Evolutionary conservation across 306 rosid species (phyloP).

Genomic region (Fragaria vesca): DNA sequence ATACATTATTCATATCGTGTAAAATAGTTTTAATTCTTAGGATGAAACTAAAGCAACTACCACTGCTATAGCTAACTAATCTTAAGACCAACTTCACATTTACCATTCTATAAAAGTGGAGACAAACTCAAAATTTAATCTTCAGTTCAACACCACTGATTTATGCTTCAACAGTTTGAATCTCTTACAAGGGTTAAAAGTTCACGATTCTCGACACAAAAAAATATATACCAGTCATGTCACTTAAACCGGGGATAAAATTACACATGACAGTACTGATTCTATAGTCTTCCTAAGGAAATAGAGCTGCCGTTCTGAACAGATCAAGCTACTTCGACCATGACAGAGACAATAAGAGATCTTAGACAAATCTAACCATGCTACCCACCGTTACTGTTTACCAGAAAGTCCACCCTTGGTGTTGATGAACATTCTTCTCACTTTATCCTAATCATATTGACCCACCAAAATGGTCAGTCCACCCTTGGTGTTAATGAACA

Average conservation of each 20-base stretch:
- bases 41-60: not conserved
- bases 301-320: not conserved
- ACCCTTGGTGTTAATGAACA: not conserved
- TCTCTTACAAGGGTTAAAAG: not conserved
- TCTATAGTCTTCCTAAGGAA: not conserved
- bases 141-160: not conserved
- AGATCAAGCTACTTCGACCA: not conserved
- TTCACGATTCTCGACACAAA: not conserved
- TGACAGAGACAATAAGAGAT: no score
- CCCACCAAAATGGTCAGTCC: not conserved
- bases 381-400: no score
- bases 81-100: not conserved
- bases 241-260: not conserved
- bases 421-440: not conserved
- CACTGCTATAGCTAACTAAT: not conserved
- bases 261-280: not conserved
- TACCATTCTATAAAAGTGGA: not conserved
- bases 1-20: not conserved
- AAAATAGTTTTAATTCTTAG: not conserved
- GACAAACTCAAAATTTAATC: not conserved
- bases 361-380: no score
- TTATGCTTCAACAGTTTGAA: not conserved
- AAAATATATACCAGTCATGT: not conserved
- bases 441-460: not conserved
- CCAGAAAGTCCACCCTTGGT: not conserved